A percentile compares a stretch with the other conserved stretches of the same genome.
These are phyloP conservation scores for Fusarium sambucinum DNA, from an alignment of 2,329 filamentous ascomycete genomes.

Conservation along the genomic window DNA sequence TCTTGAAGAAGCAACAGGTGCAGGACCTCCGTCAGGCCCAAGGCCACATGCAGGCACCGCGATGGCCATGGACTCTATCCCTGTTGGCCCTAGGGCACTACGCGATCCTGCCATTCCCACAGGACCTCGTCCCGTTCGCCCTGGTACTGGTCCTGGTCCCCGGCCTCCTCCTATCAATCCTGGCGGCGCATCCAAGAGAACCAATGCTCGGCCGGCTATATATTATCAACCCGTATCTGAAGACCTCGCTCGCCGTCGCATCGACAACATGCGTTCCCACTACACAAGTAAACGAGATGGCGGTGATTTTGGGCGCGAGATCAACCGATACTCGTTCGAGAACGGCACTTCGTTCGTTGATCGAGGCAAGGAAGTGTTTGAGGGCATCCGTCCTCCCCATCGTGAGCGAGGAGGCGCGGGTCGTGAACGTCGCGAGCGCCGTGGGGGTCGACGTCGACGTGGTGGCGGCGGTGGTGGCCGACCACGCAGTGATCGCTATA, in stretches of 20 bases:
- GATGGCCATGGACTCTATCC: slow-evolving; percentile 53
- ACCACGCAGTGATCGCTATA: slow-evolving; percentile 52
- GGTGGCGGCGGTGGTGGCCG: slow-evolving; percentile 48
- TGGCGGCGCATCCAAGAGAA: slow-evolving; percentile 50
- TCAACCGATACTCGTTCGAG: slow-evolving; percentile 81
- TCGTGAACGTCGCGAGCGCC: slow-evolving; percentile 49
- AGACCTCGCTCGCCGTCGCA: slow-evolving; percentile 72
- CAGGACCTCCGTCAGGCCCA: slow-evolving; percentile 29
- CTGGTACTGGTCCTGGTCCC: slow-evolving; percentile 49
- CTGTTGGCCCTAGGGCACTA: slow-evolving; percentile 53
- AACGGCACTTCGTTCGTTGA: slow-evolving; percentile 75
- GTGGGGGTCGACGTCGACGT: slow-evolving; percentile 52
- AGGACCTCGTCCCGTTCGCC: slow-evolving; percentile 56
- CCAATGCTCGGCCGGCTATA: slow-evolving; percentile 58
- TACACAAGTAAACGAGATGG: slow-evolving; percentile 59
- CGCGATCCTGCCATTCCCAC: slow-evolving; percentile 45
- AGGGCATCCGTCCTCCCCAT: slow-evolving; percentile 71
- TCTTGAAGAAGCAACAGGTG: slow-evolving; percentile 56
- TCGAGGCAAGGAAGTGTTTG: slow-evolving; percentile 76
- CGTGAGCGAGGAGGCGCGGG: slow-evolving; percentile 56
- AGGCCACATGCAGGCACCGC: slow-evolving; percentile 34
- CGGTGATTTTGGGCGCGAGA: slow-evolving; percentile 61
- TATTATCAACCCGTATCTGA: slow-evolving; percentile 70
- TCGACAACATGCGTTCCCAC: slow-evolving; percentile 66
- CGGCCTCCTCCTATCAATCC: slow-evolving; percentile 38